Conservation (phyloP, 352 stramenopile species). For the Phytopythium sindhum region DNA sequence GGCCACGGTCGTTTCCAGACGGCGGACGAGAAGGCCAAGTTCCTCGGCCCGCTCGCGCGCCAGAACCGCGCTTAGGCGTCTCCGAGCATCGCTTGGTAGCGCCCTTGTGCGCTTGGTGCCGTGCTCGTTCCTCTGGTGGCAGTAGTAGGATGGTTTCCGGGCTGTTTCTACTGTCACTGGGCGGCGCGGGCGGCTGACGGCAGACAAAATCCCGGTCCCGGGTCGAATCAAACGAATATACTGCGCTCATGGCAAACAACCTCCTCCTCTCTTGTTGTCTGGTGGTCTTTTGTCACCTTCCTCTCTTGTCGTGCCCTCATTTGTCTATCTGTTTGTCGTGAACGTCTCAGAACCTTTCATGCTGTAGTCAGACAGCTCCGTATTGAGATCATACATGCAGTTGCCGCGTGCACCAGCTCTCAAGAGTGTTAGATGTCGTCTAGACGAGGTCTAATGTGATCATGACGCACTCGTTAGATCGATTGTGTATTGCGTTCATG, state of each 20-base stretch:
- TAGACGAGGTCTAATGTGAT: no score
- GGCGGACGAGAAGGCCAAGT: slow-evolving; percentile 99
- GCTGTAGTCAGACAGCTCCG: no score
- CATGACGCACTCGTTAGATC: no score
- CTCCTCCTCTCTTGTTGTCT: not conserved
- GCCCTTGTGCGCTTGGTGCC: slow-evolving; percentile 12
- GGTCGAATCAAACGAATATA: slow-evolving; percentile 35
- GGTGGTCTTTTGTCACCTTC: no score
- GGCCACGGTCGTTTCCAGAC: slow-evolving; percentile 99
- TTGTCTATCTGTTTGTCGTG: no score
- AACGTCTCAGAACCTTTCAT: no score
- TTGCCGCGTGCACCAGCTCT: no score
- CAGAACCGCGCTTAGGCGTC: slow-evolving; percentile 84
- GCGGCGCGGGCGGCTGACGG: slow-evolving; percentile 1
- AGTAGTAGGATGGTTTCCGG: slow-evolving; percentile 10
- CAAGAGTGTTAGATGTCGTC: no score
- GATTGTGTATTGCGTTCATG: slow-evolving; percentile 41
- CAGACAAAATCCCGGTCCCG: slow-evolving; percentile 4
- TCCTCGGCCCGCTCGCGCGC: slow-evolving; percentile 95
- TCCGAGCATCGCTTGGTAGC: slow-evolving; percentile 5
- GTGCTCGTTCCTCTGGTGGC: not conserved
- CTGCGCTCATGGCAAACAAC: slow-evolving; percentile 25
- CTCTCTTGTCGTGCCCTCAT: no score
- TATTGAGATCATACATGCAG: no score
- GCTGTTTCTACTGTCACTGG: slow-evolving; percentile 13